Base-by-base conservation (phyloP, 2,329 filamentous ascomycete species). In the Dendrostoma leiphaemia region DNA sequence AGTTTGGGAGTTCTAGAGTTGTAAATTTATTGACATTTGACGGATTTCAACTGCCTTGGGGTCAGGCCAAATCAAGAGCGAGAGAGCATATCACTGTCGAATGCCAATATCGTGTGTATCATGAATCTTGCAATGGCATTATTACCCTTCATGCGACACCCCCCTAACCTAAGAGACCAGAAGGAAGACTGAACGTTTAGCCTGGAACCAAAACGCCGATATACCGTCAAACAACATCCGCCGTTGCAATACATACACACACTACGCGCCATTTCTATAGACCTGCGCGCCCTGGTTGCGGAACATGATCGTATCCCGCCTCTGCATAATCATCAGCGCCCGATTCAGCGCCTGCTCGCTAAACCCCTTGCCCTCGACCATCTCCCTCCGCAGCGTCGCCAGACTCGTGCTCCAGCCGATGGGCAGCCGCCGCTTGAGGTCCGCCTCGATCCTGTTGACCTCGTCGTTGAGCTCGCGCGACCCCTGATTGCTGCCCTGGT, bases 351-450 rank as follows among this genome's bases (percentile, higher is more conserved):
- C 86, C 67, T 91, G 87, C 71, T 97, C 94, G 59, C 84, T 91
- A 71, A 93, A 97, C 0, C 91, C 91, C 70, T 92, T 91, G 13
- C 88, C 87, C 65, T 96, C 91, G 5, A 96, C 91, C 78, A 99
- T 92, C 69, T 99, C 94, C 43, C 90, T 82, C 59, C 89, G 84
- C 60, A 99, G 73, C 2, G 90, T 96, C 0, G 90, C 89, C 54
- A 97, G 72, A 65, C 89, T 96, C 1, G 93, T 96, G 66, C 89
- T 94, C 90, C 93, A 99, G 19, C 94, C 94, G 62, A 99, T 94
- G 1, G 94, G 92, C 63, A 99, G 75, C 24, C 93, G 82, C 54
- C 91, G 83, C 72, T 90, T 87, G 48, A 99, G 77, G 75, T 97
- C 94, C 15, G 91, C 85, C 72, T 97, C 94, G 5, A 97, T 83